Base-by-base conservation (phyloP, 768 basidiomycete genomes). In the Lyophyllum atratum region DNA sequence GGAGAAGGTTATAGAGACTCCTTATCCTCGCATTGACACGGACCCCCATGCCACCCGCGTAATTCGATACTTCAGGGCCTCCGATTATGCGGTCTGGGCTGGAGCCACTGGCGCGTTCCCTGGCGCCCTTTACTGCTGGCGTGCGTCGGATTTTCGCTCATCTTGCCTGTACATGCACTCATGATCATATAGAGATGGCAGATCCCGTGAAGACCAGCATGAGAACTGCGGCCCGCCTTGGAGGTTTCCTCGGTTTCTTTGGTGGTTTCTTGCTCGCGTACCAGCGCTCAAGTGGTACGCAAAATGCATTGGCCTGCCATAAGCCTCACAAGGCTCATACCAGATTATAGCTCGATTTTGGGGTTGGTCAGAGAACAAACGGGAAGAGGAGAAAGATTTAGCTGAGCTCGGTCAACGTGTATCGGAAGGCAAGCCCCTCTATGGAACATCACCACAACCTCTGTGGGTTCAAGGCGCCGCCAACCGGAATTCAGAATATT, bases 191-290 rank as follows among this genome's bases (percentile, higher is more conserved):
- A 84, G 83, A 84, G 60, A 73, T 78, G 73, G 79, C 79, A 26
- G 83, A 84, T 68, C 79, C 77, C 2, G 67, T 74, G 17, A 76
- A 71, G 42, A 29, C 69, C 17, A 70, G 67, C 19, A 55, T 80
- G 65, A 75, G 66, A 59, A 74, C 80, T 0, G 52, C 71, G 26
- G 57, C 79, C 43, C 73, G 75, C 54, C 71, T 90, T 11, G 87
- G 87, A 34, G 90, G 89, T 9, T 72, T 90, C 63, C 74, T 98
- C 47, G 96, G 96, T 10, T 92, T 95, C 73, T 69, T 85, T 52
- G 95, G 91, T 11, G 96, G 96, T 19, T 98, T 98, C 83, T 71
- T 98, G 67, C 70, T 96, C 52, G 93, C 95, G 9, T 98, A 98
- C 75, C 93, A 95, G 74, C 81, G 89, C 53, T 93, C 92, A 31